Evolutionary conservation across 805 yeast genomes (phyloP).

Genomic region (Nakazawaea siamensis): DNA sequence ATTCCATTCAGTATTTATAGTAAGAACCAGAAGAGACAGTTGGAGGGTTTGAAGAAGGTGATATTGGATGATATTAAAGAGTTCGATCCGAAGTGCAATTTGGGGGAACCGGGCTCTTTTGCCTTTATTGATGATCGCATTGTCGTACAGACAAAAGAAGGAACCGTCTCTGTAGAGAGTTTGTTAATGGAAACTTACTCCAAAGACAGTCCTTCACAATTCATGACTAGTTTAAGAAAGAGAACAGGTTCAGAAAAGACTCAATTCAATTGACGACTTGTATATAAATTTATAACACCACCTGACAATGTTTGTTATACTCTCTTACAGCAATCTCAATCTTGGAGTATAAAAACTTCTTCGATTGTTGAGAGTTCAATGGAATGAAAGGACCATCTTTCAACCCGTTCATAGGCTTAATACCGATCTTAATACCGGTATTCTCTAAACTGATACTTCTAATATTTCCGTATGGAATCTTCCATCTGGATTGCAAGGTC

Average conservation of each 20-base stretch:
- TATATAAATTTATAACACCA: conserved; percentile 18
- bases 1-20: conserved; percentile 23
- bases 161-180: conserved; percentile 25
- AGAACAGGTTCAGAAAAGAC: conserved; percentile 28
- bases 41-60: conserved; percentile 27
- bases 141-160: conserved; percentile 35
- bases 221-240: conserved; percentile 34
- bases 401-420: conserved; percentile 24
- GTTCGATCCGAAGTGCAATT: conserved; percentile 12
- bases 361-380: conserved; percentile 55
- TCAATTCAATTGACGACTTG: not conserved
- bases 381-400: conserved; percentile 59
- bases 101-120: conserved; percentile 30
- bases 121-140: conserved; percentile 18
- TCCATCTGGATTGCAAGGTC: conserved; percentile 61
- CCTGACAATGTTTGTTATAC: conserved; percentile 65
- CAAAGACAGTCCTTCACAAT: conserved; percentile 35
- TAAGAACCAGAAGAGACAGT: conserved; percentile 14
- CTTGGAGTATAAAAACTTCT: conserved; percentile 58
- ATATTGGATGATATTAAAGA: conserved; percentile 32
- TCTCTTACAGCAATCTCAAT: conserved; percentile 77
- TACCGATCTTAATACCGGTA: conserved; percentile 66
- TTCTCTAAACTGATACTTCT: conserved; percentile 67
- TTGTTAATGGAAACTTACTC: conserved; percentile 51
- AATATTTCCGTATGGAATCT: conserved; percentile 52